A percentile compares a stretch with the other conserved stretches of the same genome.
Conservation (phyloP, 192 early-diverging fungal species). For the Coemansia sp. region DNA sequence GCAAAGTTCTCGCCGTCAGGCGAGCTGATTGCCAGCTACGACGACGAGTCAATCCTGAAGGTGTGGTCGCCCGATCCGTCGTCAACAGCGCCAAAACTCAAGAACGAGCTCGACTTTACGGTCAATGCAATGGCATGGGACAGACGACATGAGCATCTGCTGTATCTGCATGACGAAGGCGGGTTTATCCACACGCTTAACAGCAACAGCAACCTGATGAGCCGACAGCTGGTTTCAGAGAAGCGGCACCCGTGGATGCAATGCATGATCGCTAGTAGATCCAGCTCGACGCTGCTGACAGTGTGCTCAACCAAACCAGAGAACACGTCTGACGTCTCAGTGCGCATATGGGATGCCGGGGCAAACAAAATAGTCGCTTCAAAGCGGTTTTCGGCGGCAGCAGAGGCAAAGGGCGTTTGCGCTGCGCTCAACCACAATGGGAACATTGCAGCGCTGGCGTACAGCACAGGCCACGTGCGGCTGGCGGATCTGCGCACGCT, state of each 20-base stretch:
- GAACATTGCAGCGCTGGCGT: slow-evolving; percentile 38
- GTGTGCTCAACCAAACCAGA: slow-evolving; percentile 47
- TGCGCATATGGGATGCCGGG: slow-evolving; percentile 50
- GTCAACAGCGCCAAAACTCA: slow-evolving; percentile 33
- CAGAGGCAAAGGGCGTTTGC: slow-evolving; percentile 44
- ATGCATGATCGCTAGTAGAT: slow-evolving; percentile 37
- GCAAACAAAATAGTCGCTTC: slow-evolving; percentile 25
- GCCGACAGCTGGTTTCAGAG: slow-evolving; percentile 29
- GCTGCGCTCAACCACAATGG: slow-evolving; percentile 53
- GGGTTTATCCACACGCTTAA: slow-evolving; percentile 51
- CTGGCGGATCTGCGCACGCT: slow-evolving; percentile 44
- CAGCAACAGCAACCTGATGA: slow-evolving; percentile 45
- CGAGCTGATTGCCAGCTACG: slow-evolving; percentile 53
- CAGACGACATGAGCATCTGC: slow-evolving; percentile 40
- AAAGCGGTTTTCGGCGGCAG: slow-evolving; percentile 14
- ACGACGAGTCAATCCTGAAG: slow-evolving; percentile 52
- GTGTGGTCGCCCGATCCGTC: slow-evolving; percentile 49
- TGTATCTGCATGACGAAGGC: slow-evolving; percentile 48
- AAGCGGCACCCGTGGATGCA: slow-evolving; percentile 45
- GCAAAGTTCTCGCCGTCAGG: slow-evolving; percentile 46
- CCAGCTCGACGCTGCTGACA: slow-evolving; percentile 39
- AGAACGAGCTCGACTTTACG: slow-evolving; percentile 50
- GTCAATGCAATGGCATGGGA: slow-evolving; percentile 54
- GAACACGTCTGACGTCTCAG: slow-evolving; percentile 29
- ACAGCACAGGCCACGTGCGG: slow-evolving; percentile 33